A percentile compares a stretch with the other conserved stretches of the same genome.
Conservation (phyloP, 192 early-diverging fungal genomes). For the Geranomyces michiganensis region DNA sequence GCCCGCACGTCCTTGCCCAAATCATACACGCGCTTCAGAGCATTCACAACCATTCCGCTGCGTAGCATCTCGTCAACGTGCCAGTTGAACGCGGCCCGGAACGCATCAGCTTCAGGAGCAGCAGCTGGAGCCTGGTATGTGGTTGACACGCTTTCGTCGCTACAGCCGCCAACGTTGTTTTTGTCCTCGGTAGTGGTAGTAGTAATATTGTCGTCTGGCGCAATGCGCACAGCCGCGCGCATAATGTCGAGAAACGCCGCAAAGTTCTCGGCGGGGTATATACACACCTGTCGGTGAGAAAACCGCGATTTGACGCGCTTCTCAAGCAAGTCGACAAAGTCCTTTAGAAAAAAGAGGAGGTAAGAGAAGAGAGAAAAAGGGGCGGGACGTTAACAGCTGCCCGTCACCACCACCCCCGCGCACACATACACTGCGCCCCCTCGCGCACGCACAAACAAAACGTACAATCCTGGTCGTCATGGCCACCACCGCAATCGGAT, state of each 20-base stretch:
- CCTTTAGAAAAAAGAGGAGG: slow-evolving; percentile 46
- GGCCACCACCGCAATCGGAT: slow-evolving; percentile 86
- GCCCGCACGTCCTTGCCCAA: slow-evolving; percentile 22
- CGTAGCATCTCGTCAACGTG: not conserved
- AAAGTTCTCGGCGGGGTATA: slow-evolving; percentile 60
- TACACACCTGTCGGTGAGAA: slow-evolving; percentile 80
- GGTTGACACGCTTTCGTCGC: too few species aligned
- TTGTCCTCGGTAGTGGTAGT: too few species aligned
- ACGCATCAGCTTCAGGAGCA: too few species aligned
- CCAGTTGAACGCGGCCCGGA: slow-evolving; percentile 28
- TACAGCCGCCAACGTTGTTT: too few species aligned
- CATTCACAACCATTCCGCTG: not conserved
- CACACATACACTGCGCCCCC: too few species aligned
- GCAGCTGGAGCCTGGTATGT: too few species aligned
- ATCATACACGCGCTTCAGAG: slow-evolving; percentile 17
- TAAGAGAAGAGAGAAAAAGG: slow-evolving; percentile 5
- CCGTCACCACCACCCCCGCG: slow-evolving; percentile 85
- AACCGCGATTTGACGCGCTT: slow-evolving; percentile 95
- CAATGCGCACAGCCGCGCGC: slow-evolving; percentile 45
- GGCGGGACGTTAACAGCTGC: slow-evolving; percentile 45
- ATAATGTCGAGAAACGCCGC: slow-evolving; percentile 64
- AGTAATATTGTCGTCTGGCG: slow-evolving; percentile 1
- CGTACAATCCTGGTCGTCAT: slow-evolving; percentile 65
- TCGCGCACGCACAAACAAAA: too few species aligned
- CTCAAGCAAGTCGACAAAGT: slow-evolving; percentile 83